Percentiles rank a stretch among this genome's conserved stretches.
These are phyloP conservation scores for Pleurotus citrinopileatus DNA, from an alignment of 768 basidiomycete genomes.

Conservation along the genomic window DNA sequence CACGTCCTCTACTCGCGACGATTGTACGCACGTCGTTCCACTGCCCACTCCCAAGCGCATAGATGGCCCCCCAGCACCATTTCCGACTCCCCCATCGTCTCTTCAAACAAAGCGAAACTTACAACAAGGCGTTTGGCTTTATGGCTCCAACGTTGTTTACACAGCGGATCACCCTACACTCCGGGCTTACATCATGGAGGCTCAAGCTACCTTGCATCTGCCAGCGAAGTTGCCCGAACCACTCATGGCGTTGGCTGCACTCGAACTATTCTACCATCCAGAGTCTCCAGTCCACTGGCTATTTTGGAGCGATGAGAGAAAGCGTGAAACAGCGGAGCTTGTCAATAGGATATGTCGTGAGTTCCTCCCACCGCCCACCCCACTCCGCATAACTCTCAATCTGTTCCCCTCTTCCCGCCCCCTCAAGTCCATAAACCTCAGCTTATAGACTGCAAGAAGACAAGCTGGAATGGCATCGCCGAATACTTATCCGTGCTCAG, in stretches of 20 bases:
- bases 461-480: slow-evolving; percentile 41
- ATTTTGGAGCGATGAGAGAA: slow-evolving; percentile 58
- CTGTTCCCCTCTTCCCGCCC: slow-evolving; percentile 3
- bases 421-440: slow-evolving; percentile 34
- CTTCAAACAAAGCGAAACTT: not conserved
- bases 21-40: not conserved
- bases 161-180: slow-evolving; percentile 43
- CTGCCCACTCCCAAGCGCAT: not conserved
- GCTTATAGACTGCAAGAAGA: slow-evolving; percentile 31
- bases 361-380: slow-evolving; percentile 22
- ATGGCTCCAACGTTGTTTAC: slow-evolving; percentile 13
- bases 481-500: slow-evolving; percentile 36
- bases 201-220: slow-evolving; percentile 35
- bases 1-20: slow-evolving; percentile 9
- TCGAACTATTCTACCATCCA: slow-evolving; percentile 54
- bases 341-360: slow-evolving; percentile 54
- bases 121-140: slow-evolving; percentile 6
- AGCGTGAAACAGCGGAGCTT: slow-evolving; percentile 43
- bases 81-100: slow-evolving; percentile 1
- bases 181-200: slow-evolving; percentile 41
- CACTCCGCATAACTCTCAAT: not conserved
- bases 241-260: slow-evolving; percentile 57
- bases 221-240: slow-evolving; percentile 37
- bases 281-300: slow-evolving; percentile 58
- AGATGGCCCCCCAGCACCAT: not conserved